phyloP scores from a whole-genome alignment of 2,329 filamentous ascomycete species.

The Beauveria asiatica region DNA sequence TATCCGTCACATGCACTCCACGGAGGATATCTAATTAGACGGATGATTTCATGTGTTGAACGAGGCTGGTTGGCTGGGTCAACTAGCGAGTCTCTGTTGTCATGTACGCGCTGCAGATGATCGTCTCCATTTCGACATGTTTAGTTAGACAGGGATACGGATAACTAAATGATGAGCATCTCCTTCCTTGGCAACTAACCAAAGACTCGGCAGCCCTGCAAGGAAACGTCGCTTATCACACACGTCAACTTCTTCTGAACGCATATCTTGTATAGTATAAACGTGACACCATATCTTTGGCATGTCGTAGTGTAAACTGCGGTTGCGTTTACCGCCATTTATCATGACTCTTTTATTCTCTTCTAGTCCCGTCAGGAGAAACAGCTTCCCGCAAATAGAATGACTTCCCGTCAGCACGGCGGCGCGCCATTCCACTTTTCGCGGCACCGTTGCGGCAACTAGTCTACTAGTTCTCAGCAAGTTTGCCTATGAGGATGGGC shows the following conservation, averaged over 20 bases:
- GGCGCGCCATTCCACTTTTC: not conserved
- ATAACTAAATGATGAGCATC: not conserved
- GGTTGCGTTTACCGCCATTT: not conserved
- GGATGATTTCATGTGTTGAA: not conserved
- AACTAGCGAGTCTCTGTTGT: not conserved
- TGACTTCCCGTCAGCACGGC: not conserved
- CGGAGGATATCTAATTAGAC: not conserved
- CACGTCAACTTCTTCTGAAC: not conserved
- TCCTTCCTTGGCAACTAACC: not conserved
- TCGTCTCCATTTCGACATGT: not conserved
- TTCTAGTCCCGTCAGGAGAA: too few species aligned
- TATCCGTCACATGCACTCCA: not conserved
- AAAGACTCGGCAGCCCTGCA: not conserved
- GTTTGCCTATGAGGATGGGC: not conserved
- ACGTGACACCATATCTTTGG: too few species aligned
- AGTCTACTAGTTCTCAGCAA: not conserved
- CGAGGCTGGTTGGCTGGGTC: not conserved
- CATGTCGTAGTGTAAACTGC: not conserved
- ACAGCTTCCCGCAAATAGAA: too few species aligned
- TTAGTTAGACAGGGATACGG: not conserved
- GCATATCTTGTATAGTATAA: too few species aligned
- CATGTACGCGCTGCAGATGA: not conserved
- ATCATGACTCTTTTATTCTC: not conserved
- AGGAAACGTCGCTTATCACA: not conserved
- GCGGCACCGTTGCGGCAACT: not conserved